These are phyloP conservation scores for Ophiocytium majus DNA, from an alignment of 352 stramenopile species.

Conservation along the genomic window DNA sequence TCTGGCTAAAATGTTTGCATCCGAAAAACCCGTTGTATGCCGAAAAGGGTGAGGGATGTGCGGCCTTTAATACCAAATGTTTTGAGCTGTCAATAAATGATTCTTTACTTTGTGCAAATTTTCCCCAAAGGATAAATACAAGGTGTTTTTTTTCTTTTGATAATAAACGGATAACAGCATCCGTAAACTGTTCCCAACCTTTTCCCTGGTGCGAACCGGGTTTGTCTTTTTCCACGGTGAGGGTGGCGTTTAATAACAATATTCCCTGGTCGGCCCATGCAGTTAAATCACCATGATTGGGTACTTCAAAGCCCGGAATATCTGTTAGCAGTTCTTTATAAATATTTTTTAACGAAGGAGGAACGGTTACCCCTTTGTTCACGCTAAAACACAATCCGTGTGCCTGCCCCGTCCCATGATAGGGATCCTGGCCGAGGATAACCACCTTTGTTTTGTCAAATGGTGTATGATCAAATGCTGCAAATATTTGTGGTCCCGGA, in stretches of 20 bases:
- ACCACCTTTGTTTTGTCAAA: constrained; percentile 38
- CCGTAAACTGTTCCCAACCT: not conserved
- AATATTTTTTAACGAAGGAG: constrained; percentile 95
- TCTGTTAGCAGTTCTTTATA: constrained; percentile 87
- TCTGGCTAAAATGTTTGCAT: constrained; percentile 65
- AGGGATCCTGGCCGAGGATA: constrained; percentile 60
- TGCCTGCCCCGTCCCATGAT: constrained; percentile 69
- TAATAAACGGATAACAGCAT: constrained; percentile 67
- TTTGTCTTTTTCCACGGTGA: constrained; percentile 77
- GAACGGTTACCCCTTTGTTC: constrained; percentile 73
- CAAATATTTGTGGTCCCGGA: not conserved
- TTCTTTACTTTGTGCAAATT: constrained; percentile 73
- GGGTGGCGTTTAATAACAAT: constrained; percentile 93
- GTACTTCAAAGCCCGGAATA: constrained; percentile 64
- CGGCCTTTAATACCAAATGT: constrained; percentile 76
- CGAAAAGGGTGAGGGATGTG: constrained; percentile 83
- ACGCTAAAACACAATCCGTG: constrained; percentile 82
- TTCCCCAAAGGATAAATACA: constrained; percentile 97
- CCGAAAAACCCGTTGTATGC: constrained; percentile 89
- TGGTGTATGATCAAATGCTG: not conserved
- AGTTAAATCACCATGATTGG: constrained; percentile 29
- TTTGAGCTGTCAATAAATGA: constrained; percentile 69
- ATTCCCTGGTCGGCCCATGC: constrained; percentile 70
- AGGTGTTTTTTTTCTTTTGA: constrained; percentile 68
- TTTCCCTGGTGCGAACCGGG: not conserved